Evolutionary conservation across 2,329 filamentous ascomycete species (phyloP).

Genomic region (Pestalotiopsis sp.): DNA sequence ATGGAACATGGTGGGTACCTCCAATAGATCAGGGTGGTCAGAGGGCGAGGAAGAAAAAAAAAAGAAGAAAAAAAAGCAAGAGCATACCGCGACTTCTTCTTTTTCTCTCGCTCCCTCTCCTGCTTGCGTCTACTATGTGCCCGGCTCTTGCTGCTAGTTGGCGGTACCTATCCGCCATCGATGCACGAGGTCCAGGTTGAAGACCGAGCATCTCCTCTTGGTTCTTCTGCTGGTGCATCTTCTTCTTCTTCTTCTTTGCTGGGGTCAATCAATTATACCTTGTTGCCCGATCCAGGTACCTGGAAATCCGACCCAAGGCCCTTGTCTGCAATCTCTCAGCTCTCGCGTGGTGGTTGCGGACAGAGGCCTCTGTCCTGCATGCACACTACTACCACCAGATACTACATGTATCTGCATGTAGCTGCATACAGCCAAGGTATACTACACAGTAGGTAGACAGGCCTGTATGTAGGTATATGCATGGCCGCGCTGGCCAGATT

Average conservation of each 20-base stretch:
- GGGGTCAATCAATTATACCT: not conserved
- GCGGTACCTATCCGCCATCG: not conserved
- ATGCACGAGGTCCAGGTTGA: not conserved
- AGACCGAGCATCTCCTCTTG: not conserved
- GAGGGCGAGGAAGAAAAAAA: not conserved
- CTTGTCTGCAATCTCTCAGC: not conserved
- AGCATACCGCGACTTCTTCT: not conserved
- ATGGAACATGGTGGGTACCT: not conserved
- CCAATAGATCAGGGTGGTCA: conserved; percentile 3
- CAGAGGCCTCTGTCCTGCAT: not conserved
- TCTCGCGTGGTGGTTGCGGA: not conserved
- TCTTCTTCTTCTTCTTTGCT: not conserved
- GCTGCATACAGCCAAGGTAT: not conserved
- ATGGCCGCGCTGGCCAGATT: not conserved
- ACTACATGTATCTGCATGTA: not conserved
- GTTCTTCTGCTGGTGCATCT: not conserved
- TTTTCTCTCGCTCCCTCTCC: not conserved
- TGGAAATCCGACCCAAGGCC: conserved; percentile 5
- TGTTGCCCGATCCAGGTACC: conserved; percentile 6
- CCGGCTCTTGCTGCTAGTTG: not conserved
- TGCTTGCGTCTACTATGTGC: not conserved
- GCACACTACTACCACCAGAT: not conserved
- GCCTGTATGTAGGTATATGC: not conserved
- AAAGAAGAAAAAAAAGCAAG: not conserved
- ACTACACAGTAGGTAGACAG: not conserved